Evolutionary conservation across 2,329 filamentous ascomycete genomes (phyloP).

Genomic region (Aspergillus fructus): DNA sequence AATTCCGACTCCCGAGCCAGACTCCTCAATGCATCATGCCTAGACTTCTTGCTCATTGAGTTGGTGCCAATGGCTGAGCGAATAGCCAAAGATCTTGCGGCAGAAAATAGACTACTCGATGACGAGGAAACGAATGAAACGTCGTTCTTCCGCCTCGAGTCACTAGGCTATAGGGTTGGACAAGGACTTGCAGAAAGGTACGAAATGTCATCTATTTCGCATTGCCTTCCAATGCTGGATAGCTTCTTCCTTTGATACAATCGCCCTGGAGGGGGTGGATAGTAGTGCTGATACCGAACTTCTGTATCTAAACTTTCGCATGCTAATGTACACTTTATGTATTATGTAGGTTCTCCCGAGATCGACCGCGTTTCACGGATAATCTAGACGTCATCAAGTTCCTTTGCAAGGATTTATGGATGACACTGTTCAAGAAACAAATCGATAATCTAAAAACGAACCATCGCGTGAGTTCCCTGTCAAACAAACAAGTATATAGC

Average conservation of each 20-base stretch:
- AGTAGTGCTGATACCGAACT: neutral
- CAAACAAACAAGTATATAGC: neutral
- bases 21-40: conserved; percentile 78
- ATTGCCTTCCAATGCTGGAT: neutral
- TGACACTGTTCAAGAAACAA: conserved; percentile 89
- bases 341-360: conserved; percentile 45
- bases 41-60: conserved; percentile 95
- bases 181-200: conserved; percentile 89
- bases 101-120: conserved; percentile 30
- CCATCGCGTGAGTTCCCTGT: conserved; percentile 65
- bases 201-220: neutral
- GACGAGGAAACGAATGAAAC: conserved; percentile 80
- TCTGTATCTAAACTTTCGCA: neutral
- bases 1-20: conserved; percentile 71
- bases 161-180: conserved; percentile 85
- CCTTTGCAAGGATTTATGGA: conserved; percentile 97
- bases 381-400: conserved; percentile 97
- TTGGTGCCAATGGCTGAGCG: conserved; percentile 92
- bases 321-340: neutral
- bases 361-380: conserved; percentile 84
- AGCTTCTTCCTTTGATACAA: neutral
- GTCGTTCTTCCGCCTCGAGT: conserved; percentile 80
- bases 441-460: conserved; percentile 99
- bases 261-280: neutral
- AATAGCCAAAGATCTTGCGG: conserved; percentile 67